These are phyloP conservation scores for Pichiaceae sp. DNA, from an alignment of 1,139 yeast genomes.

Conservation along the genomic window DNA sequence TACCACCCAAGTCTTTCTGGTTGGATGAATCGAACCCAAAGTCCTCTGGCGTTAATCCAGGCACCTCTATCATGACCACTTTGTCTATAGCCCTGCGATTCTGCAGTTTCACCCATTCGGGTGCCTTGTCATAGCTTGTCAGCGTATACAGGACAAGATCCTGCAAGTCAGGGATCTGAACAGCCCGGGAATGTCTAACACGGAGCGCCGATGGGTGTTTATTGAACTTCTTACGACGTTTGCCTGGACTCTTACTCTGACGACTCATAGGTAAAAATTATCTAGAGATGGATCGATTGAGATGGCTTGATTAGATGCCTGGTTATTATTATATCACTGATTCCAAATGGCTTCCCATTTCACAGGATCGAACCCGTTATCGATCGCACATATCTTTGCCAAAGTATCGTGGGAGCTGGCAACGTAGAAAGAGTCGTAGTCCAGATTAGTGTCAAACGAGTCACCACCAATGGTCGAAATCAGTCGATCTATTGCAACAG, in stretches of 20 bases:
- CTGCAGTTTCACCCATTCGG: constrained; percentile 34
- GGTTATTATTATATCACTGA: too few relatives aligned
- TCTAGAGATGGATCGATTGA: too few relatives aligned
- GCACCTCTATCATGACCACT: constrained; percentile 54
- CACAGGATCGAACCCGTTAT: constrained; percentile 21
- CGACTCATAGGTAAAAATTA: too few relatives aligned
- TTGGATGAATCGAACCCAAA: constrained; percentile 25
- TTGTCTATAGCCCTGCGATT: constrained; percentile 38
- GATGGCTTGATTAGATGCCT: too few relatives aligned
- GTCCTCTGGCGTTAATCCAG: constrained; percentile 50
- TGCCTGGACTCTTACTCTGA: too few relatives aligned
- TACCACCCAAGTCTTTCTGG: constrained; percentile 7
- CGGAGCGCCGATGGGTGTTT: background rate
- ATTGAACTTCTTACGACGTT: background rate
- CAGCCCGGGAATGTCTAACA: background rate
- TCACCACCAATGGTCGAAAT: background rate
- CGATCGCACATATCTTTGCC: constrained; percentile 39
- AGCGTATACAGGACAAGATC: constrained; percentile 42
- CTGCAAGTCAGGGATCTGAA: background rate
- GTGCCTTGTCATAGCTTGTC: constrained; percentile 31
- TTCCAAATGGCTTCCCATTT: constrained; percentile 2
- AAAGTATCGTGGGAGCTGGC: constrained; percentile 45
- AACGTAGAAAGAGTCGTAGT: constrained; percentile 31
- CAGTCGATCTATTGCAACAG: background rate
- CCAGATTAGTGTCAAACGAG: background rate